phyloP scores from a whole-genome alignment of 2,329 filamentous ascomycete genomes.

The Fusarium illudens region DNA sequence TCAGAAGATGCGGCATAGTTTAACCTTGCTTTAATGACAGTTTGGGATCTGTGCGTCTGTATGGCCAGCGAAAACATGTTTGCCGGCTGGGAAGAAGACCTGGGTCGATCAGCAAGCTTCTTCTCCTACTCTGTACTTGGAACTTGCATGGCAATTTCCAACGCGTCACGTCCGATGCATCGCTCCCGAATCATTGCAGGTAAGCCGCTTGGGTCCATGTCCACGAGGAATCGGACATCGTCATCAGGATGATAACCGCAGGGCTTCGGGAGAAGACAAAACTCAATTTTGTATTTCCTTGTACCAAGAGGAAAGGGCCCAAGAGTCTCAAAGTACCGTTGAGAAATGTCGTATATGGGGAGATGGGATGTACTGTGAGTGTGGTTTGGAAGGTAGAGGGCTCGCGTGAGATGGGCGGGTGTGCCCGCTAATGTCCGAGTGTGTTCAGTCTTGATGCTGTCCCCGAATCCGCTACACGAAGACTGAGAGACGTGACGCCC shows the following conservation, averaged over 20 bases:
- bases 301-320: neutral
- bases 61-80: neutral
- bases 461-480: neutral
- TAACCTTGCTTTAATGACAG: too few species aligned
- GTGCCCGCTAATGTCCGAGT: neutral
- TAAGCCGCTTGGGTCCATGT: neutral
- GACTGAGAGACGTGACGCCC: neutral
- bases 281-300: constrained; percentile 7
- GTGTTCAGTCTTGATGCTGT: neutral
- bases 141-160: constrained; percentile 17
- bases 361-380: neutral
- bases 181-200: neutral
- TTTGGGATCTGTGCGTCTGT: neutral
- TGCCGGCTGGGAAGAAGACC: neutral
- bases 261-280: constrained; percentile 16
- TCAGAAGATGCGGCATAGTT: too few species aligned
- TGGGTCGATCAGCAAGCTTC: neutral
- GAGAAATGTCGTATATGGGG: constrained; percentile 3
- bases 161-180: neutral
- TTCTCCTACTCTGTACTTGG: accelerated
- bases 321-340: neutral
- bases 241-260: neutral
- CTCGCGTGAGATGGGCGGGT: neutral
- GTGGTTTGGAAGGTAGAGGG: constrained; percentile 7
- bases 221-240: constrained; percentile 9